Base-by-base conservation (phyloP, 2,329 filamentous ascomycete species). In the Xylariaceae sp. region DNA sequence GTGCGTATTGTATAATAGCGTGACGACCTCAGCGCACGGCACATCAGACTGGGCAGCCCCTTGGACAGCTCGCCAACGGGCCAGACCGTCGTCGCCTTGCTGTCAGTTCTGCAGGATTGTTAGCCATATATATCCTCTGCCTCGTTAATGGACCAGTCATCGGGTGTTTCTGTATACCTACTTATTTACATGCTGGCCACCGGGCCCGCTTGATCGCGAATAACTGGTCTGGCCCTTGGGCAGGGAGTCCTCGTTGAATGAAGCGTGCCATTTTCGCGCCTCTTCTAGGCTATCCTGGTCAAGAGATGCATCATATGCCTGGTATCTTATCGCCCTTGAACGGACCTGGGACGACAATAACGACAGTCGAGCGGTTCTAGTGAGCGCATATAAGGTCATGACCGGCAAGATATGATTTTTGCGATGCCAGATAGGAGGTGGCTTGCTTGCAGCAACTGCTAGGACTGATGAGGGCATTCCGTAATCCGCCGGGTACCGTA, bases 111-210 rank as follows among this genome's bases (percentile, higher is more conserved):
- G 35, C 7, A 23, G 39, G 5, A 2, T 39, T 13, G 51, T 5
- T 35, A 37, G 6, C 2, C 8, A 3, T 15, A n/a, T 10, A 41
- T 41, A 41, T 30, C 23, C 23, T 30, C 23, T 13, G 52, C 45
- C 5, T 41, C 9, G 9, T 41, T 41, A 8, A 13, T 10, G 37
- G 11, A 35, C 37, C 1, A 11, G 13, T 7, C 10, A 17, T 9
- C 23, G n/a, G 1, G n/a, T 35, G 51, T 15, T 15, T 11, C 55
- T 34, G 70, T 78, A 56, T 67, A 85, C 83, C 85, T 86, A 85
- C 83, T 85, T 86, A 68, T 86, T 86, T 37, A 85, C 82, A 66
- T 86, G 82, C 65, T 86, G 83, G 1, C 83, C 83, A 10, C 83
- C 83, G 2, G 83, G 82, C 0, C 83, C 83, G 64, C 82, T 84